Base-by-base conservation (phyloP, 2,329 filamentous ascomycete genomes). In the Metarhizium sp. region DNA sequence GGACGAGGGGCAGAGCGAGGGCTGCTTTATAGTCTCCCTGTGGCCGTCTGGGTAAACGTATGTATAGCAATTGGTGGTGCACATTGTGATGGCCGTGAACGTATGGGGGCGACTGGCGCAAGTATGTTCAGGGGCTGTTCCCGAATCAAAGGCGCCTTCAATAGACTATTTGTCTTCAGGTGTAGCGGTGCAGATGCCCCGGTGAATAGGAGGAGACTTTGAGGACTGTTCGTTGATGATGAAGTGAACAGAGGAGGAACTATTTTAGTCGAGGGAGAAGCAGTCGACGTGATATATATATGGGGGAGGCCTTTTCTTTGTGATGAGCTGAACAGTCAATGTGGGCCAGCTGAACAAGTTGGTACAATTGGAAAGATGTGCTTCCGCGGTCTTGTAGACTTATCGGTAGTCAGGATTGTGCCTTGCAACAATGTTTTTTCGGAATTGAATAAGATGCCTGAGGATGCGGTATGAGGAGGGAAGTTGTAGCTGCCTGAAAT, bases 31-130 rank as follows among this genome's bases (percentile, higher is more conserved):
- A 51, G 66, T 63, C 60, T 68, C 63, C 50, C 57, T 59, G 51
- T 67, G 70, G 56, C 75, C 75, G 64, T 79, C 74, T 3, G 76
- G 71, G 69, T 74, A 73, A 62, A 74, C 63, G 63, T 76, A 74
- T 38, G 73, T 69, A 69, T 73, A 77, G 52, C 75, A 59, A 61
- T 77, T 71, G 57, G 72, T 75, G 59, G 73, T 72, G 67, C 78
- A 81, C 78, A 81, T 81, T 51, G 69, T 73, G 71, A 63, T 62
- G 60, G 54, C 5, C 18, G 20, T 25, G 25, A 48, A 48, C 45
- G 51, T 61, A 30, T 30, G 13, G 45, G 45, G n/a, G 50, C 36
- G 30, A 18, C 49, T n/a, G 10, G 18, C 36, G 38, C 34, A 16
- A 43, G 14, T 10, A 14, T 6, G 49, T 29, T 25, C 46, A 11